These are phyloP conservation scores for Penicillium mononematosum DNA, from an alignment of 495 filamentous ascomycete genomes.

Conservation along the genomic window DNA sequence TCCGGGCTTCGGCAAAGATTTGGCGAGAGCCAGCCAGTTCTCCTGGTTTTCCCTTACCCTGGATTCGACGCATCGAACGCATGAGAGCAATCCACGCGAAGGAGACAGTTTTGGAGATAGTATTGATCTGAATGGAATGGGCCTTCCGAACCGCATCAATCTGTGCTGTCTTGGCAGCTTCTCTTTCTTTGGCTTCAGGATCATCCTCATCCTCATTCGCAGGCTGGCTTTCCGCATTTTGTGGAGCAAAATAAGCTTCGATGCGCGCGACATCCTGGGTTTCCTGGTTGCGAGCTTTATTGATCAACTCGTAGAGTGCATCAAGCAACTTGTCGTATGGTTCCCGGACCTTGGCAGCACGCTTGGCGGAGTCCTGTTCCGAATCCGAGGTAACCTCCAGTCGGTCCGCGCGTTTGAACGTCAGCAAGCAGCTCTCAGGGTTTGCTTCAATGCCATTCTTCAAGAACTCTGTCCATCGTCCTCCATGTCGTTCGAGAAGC, in stretches of 20 bases:
- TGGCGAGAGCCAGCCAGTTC: constrained; percentile 74
- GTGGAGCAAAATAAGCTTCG: constrained; percentile 54
- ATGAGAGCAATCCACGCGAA: constrained; percentile 94
- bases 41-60: constrained; percentile 80
- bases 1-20: constrained; percentile 82
- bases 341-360: constrained; percentile 71
- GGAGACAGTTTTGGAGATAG: constrained; percentile 75
- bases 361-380: constrained; percentile 65
- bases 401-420: constrained; percentile 84
- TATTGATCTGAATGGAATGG: constrained; percentile 65
- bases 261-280: constrained; percentile 66
- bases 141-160: constrained; percentile 70
- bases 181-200: constrained; percentile 53
- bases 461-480: constrained; percentile 72
- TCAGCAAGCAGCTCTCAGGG: constrained; percentile 85
- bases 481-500: constrained; percentile 71
- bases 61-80: constrained; percentile 87
- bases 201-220: constrained; percentile 65
- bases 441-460: constrained; percentile 81
- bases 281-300: constrained; percentile 71
- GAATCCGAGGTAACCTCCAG: constrained; percentile 69
- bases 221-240: constrained; percentile 41
- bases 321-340: constrained; percentile 82
- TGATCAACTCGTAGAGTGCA: constrained; percentile 75
- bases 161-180: constrained; percentile 58